phyloP scores from a whole-genome alignment of 768 basidiomycete species.

The Boletus coccyginus region DNA sequence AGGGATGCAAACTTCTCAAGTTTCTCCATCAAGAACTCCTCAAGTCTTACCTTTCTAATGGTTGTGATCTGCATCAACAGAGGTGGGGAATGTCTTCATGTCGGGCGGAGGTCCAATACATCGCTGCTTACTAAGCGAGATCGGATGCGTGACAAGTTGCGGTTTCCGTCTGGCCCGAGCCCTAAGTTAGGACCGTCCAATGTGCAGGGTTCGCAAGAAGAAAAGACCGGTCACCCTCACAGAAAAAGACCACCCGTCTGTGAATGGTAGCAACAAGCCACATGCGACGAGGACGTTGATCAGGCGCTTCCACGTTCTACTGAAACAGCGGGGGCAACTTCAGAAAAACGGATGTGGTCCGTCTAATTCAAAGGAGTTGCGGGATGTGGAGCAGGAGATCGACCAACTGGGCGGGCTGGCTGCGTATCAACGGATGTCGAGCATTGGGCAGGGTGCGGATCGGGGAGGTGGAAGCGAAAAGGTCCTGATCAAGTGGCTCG shows the following conservation, averaged over 20 bases:
- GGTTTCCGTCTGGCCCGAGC: background rate
- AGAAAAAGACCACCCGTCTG: slow-evolving; percentile 1
- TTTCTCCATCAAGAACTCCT: too few species aligned
- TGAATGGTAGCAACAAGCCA: slow-evolving; percentile 44
- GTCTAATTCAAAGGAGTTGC: slow-evolving; percentile 35
- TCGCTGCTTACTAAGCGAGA: too few species aligned
- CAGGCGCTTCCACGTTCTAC: slow-evolving; percentile 73
- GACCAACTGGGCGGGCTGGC: slow-evolving; percentile 72
- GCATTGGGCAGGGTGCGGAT: slow-evolving; percentile 73
- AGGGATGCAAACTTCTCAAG: too few species aligned
- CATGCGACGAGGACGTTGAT: slow-evolving; percentile 71
- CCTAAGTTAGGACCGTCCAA: slow-evolving; percentile 15
- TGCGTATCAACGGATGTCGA: slow-evolving; percentile 81
- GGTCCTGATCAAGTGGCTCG: slow-evolving; percentile 73
- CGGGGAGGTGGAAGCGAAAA: slow-evolving; percentile 89
- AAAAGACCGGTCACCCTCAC: slow-evolving; percentile 44
- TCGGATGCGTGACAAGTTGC: too few species aligned
- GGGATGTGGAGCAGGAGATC: slow-evolving; percentile 59
- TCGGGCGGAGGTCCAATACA: too few species aligned
- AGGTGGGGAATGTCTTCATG: too few species aligned
- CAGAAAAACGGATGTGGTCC: slow-evolving; percentile 28
- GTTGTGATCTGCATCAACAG: too few species aligned
- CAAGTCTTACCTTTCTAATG: too few species aligned
- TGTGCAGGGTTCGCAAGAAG: slow-evolving; percentile 44
- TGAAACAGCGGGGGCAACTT: slow-evolving; percentile 66